Evolutionary conservation across 2,329 filamentous ascomycete genomes (phyloP), one percentile per base, ranked within the genome.

Genomic region (Diaporthe australafricana): DNA sequence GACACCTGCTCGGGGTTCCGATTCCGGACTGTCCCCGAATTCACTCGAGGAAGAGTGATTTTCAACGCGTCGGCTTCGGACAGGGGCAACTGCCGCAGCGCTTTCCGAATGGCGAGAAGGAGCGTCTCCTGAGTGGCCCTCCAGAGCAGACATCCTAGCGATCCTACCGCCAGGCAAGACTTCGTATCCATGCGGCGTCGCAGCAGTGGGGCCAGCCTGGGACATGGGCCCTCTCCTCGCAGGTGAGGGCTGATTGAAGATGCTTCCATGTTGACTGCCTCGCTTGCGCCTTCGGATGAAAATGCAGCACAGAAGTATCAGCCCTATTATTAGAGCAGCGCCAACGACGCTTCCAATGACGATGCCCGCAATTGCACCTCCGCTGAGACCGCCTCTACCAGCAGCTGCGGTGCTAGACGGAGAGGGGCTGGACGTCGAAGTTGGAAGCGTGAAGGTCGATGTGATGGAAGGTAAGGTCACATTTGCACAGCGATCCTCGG

Each of bases 121-220:
- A 3, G 90, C 89, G 27, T 90, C 88, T 71, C 87, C 89, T 0
- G 90, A 90, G 69, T 92, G 90, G 6, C 91, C 92, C 83, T 98
- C 96, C 67, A 99, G 83, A 42, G 96, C 96, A 48, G 96, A 95
- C 96, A 99, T 98, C 70, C 96, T 92, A 48, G 96, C 94, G 72
- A 99, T 96, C 74, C 96, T 92, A 38, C 94, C 95, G 53, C 95
- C 95, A 7, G 95, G 94, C 14, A 97, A 87, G 20, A 95, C 89
- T 76, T 94, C 92, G 75, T 94, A 93, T 50, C 90, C 91, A 75
- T 85, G 83, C 3, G 86, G 83, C 2, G 82, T 78, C 65, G 63
- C 53, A 73, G 55, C 75, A 57, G 74, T 78, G 48, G 77, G 76
- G 68, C 79, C 79, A 42, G 77, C 76, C 74, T 87, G 85, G 9